These are phyloP conservation scores for Aphanomyces stellatus DNA, from an alignment of 352 stramenopile species.

Conservation along the genomic window DNA sequence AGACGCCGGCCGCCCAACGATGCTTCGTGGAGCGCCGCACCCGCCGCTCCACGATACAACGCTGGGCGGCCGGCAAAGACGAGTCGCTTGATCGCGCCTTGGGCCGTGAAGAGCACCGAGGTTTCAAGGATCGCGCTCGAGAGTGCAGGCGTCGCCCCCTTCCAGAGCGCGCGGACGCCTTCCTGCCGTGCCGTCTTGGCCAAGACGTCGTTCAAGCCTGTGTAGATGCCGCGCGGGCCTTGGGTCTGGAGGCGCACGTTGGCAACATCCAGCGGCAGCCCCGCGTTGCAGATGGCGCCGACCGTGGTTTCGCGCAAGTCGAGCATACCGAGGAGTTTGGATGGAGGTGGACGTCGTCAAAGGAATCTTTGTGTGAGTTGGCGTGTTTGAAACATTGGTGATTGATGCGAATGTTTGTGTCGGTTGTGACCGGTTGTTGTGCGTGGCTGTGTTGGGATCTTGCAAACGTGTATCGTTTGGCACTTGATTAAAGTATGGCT, in stretches of 20 bases:
- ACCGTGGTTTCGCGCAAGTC: constrained; percentile 43
- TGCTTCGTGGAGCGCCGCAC: constrained; percentile 72
- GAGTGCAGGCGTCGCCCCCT: constrained; percentile 73
- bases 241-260: constrained; percentile 82
- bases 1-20: constrained; percentile 73
- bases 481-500: too few relatives aligned
- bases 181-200: constrained; percentile 62
- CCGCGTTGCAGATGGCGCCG: constrained; percentile 63
- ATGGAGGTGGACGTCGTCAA: too few relatives aligned
- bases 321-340: too few relatives aligned
- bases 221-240: constrained; percentile 55
- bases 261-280: constrained; percentile 77
- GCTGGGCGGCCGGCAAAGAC: constrained; percentile 48
- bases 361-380: too few relatives aligned
- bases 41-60: constrained; percentile 46
- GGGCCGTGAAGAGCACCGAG: constrained; percentile 83
- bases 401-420: too few relatives aligned
- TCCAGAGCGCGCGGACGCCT: constrained; percentile 64
- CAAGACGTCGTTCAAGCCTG: constrained; percentile 51
- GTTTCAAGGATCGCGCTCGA: constrained; percentile 85
- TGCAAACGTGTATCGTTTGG: too few relatives aligned
- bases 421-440: too few relatives aligned
- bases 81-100: constrained; percentile 61
- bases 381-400: too few relatives aligned
- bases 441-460: too few relatives aligned